Conservation (phyloP, 768 basidiomycete species). For the Mrakia hoshinonis region DNA sequence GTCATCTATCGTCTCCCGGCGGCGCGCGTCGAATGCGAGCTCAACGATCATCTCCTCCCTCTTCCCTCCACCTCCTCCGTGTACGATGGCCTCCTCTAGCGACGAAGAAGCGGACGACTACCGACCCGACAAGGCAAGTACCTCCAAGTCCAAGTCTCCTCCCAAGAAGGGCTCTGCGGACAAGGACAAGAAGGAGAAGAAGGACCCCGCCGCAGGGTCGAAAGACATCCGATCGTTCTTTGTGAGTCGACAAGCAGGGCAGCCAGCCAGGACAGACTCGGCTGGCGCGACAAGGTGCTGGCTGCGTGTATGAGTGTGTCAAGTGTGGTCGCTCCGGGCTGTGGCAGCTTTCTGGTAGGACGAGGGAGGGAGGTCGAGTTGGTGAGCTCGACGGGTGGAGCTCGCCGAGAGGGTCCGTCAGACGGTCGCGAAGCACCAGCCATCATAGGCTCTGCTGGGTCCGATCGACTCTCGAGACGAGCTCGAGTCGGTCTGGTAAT, state of each 20-base stretch:
- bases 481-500: too few species aligned
- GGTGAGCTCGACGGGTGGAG: background rate
- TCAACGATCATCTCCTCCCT: background rate
- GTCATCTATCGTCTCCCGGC: too few species aligned
- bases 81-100: background rate
- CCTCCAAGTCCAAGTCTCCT: conserved; percentile 16
- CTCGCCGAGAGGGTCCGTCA: background rate
- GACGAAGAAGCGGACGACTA: conserved; percentile 14
- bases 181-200: conserved; percentile 4
- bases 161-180: background rate
- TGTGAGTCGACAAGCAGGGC: background rate
- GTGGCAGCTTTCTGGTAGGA: too few species aligned
- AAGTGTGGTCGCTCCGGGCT: too few species aligned
- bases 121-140: conserved; percentile 25
- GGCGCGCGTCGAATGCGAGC: too few species aligned
- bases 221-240: conserved; percentile 1
- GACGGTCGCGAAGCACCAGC: background rate
- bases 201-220: background rate
- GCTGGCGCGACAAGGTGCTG: background rate
- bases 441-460: background rate
- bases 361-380: background rate
- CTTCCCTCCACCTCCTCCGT: background rate
- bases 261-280: background rate
- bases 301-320: too few species aligned
- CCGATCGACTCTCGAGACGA: too few species aligned